Evolutionary conservation across 345 rosid genomes (phyloP).

Genomic region (Hypericum perforatum): DNA sequence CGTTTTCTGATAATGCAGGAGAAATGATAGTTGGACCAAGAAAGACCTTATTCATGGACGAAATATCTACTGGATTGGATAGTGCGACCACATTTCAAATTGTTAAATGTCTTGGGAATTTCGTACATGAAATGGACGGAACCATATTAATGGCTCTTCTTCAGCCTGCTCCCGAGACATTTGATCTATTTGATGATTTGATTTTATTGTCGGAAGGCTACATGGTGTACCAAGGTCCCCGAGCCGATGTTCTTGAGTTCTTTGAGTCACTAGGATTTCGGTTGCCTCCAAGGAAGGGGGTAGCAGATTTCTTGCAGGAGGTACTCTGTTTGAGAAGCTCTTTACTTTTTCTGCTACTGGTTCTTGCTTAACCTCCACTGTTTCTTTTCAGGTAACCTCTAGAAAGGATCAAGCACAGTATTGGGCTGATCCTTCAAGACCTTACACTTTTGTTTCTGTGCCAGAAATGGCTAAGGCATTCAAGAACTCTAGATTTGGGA

Average conservation of each 20-base stretch:
- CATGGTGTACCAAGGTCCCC: slow-evolving; percentile 81
- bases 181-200: slow-evolving; percentile 80
- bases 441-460: slow-evolving; percentile 50
- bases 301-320: slow-evolving; percentile 98
- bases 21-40: slow-evolving; percentile 97
- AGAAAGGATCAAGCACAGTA: slow-evolving; percentile 92
- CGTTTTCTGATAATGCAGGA: slow-evolving; percentile 35
- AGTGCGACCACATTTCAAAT: slow-evolving; percentile 90
- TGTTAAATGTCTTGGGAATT: slow-evolving; percentile 70
- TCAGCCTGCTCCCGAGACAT: slow-evolving; percentile 97
- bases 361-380: slow-evolving; percentile 5
- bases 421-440: slow-evolving; percentile 76
- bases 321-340: slow-evolving; percentile 27
- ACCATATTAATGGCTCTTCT: slow-evolving; percentile 90
- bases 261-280: slow-evolving; percentile 82
- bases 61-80: slow-evolving; percentile 93
- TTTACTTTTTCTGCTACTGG: slow-evolving; percentile 7
- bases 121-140: slow-evolving; percentile 83
- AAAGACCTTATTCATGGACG: slow-evolving; percentile 94
- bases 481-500: slow-evolving; percentile 49
- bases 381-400: slow-evolving; percentile 63
- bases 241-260: slow-evolving; percentile 56
- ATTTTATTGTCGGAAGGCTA: slow-evolving; percentile 75
- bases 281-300: slow-evolving; percentile 71
- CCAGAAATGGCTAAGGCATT: slow-evolving; percentile 70